Evolutionary conservation across 257 asterid species (phyloP).

Genomic region (Eustoma russellianum): DNA sequence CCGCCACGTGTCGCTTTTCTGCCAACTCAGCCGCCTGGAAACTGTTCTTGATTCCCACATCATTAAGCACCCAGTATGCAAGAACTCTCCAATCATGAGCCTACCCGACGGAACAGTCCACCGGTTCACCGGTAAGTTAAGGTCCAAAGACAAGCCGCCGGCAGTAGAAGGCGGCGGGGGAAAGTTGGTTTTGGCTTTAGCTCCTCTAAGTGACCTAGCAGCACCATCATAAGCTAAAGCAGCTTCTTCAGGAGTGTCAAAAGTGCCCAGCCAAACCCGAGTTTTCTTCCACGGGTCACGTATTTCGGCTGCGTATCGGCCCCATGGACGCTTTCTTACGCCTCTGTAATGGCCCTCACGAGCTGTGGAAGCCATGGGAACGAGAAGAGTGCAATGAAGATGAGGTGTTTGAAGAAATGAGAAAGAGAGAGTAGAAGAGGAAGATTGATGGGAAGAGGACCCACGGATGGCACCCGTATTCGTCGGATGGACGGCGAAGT

Average conservation of each 20-base stretch:
- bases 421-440: not conserved
- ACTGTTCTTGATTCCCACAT: conserved; percentile 7
- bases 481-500: conserved; percentile 96
- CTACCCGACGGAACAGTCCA: conserved; percentile 32
- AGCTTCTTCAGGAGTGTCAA: conserved; percentile 94
- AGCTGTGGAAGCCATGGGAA: conserved; percentile 56
- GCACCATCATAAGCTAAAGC: conserved; percentile 98
- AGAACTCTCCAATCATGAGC: conserved; percentile 45
- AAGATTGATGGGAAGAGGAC: conserved; percentile 27
- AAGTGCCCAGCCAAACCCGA: conserved; percentile 94
- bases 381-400: not conserved
- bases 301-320: conserved; percentile 96
- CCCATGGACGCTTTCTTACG: conserved; percentile 97
- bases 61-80: conserved; percentile 44
- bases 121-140: conserved; percentile 62
- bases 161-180: conserved; percentile 19
- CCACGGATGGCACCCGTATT: conserved; percentile 79
- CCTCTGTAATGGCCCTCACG: conserved; percentile 96
- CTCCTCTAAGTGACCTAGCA: conserved; percentile 90
- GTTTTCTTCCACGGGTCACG: conserved; percentile 99
- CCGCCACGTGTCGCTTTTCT: conserved; percentile 23
- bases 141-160: conserved; percentile 38
- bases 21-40: not conserved
- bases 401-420: conserved; percentile 4
- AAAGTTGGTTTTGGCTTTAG: conserved; percentile 88